Base-by-base conservation (phyloP, 371 early-diverging fungal genomes). In the Blakeslea trispora region DNA sequence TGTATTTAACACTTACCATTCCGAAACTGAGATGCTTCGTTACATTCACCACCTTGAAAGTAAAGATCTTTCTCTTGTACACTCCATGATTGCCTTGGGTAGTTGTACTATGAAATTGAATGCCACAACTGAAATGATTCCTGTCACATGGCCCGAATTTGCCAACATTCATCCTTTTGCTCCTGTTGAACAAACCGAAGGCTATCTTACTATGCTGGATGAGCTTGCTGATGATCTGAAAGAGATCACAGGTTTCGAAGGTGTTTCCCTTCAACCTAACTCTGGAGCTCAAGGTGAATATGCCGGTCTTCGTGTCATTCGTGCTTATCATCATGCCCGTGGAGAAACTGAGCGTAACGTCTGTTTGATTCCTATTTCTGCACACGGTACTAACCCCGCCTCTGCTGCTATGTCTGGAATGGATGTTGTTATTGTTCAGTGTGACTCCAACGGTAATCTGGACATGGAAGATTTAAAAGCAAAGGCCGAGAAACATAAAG, bases 41-140 rank as follows among this genome's bases (percentile, higher is more conserved):
- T 98, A 98, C 79, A 89, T 98, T 54, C 82, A 88, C 45, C 87
- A 91, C 59, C 86, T 98, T 41, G 93, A 95, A 79, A 87, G 85
- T 83, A 95, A 93, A 82, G 98, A 98, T 74, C 82, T 98, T 72
- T 95, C 96, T 15, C 81, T 98, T 51, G 91, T 90, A 45, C 90
- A 98, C 73, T 93, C 97, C 52, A 98, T 98, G 98, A 98, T 98
- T 57, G 94, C 98, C 51, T 84, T 98, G 32, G 98, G 98, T 31
- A 92, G 93, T 48, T 98, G 98, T 81, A 98, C 98, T 50, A 98
- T 98, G 98, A 97, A 98, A 86, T 84, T 98, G 41, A 98, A 98
- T 64, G 96, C 97, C 53, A 96, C 97, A 28, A 90, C 95, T 22
- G 96, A 97, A 75, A 95, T 98, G 94, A 92, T 96, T 60, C 97